Evolutionary conservation across 2,329 filamentous ascomycete species (phyloP).

Genomic region (Ophiocordyceps camponoti-rufipedis): DNA sequence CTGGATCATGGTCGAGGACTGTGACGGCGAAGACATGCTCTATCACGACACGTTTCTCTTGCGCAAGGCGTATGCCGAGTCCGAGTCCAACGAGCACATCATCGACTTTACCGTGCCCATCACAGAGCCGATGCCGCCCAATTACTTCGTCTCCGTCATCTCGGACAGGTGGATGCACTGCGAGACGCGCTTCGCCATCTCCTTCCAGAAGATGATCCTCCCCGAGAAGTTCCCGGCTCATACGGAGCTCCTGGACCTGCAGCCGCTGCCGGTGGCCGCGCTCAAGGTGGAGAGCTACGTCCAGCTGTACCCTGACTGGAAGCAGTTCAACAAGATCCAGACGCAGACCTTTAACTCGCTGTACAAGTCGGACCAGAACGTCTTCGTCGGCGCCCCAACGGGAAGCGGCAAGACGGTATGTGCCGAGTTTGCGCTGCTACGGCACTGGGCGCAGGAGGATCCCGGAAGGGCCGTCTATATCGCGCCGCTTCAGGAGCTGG

Average conservation of each 20-base stretch:
- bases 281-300: constrained; percentile 74
- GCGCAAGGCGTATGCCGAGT: constrained; percentile 69
- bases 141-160: constrained; percentile 91
- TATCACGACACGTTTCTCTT: constrained; percentile 91
- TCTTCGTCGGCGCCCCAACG: constrained; percentile 81
- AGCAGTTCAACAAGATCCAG: constrained; percentile 91
- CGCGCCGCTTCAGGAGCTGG: constrained; percentile 82
- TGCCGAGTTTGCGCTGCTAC: constrained; percentile 80
- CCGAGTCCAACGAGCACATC: constrained; percentile 80
- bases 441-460: constrained; percentile 51
- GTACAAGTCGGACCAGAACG: constrained; percentile 80
- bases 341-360: constrained; percentile 93
- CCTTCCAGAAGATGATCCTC: constrained; percentile 85
- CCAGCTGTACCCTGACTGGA: constrained; percentile 65
- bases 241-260: constrained; percentile 79
- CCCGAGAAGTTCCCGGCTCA: constrained; percentile 93
- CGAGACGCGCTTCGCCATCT: constrained; percentile 80
- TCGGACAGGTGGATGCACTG: constrained; percentile 98
- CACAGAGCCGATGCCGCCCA: constrained; percentile 92
- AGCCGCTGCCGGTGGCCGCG: constrained; percentile 75
- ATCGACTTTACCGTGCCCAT: constrained; percentile 95
- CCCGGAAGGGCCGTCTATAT: constrained; percentile 74
- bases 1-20: constrained; percentile 96
- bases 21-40: constrained; percentile 87
- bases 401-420: constrained; percentile 95